A percentile compares a stretch with the other conserved stretches of the same genome.
phyloP scores from a whole-genome alignment of 2,329 filamentous ascomycete genomes.

The Fusarium sp. region DNA sequence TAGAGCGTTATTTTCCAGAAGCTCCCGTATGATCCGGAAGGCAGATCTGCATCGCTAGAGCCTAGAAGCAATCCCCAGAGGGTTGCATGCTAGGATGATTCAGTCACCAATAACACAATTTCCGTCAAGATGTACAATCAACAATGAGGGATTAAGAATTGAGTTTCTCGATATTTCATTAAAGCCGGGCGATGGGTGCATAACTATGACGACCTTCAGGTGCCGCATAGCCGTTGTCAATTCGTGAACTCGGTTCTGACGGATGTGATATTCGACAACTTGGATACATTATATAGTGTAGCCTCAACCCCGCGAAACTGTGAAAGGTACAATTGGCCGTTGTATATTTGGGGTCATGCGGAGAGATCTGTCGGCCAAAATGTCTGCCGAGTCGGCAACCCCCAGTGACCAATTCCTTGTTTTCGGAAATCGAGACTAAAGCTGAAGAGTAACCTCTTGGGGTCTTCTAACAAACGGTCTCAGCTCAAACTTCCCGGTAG shows the following conservation, averaged over 20 bases:
- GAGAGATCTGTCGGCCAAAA: background rate
- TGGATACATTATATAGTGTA: conserved; percentile 3
- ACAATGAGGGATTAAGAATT: conserved; percentile 7
- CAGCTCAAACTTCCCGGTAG: background rate
- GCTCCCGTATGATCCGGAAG: background rate
- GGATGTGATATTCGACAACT: conserved; percentile 5
- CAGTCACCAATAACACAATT: background rate
- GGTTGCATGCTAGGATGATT: background rate
- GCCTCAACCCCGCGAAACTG: background rate
- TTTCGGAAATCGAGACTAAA: background rate
- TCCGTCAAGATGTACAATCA: background rate
- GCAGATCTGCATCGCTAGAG: background rate
- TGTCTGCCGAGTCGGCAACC: background rate
- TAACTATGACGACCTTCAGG: conserved; percentile 4
- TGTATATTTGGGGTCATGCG: background rate
- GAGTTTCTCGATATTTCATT: background rate
- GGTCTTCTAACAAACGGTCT: background rate
- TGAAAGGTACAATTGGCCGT: background rate
- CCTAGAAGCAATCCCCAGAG: background rate
- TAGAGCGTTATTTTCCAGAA: background rate
- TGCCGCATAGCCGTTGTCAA: background rate
- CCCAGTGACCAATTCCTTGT: background rate
- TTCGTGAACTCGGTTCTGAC: conserved; percentile 17
- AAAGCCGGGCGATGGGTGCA: background rate
- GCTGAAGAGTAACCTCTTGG: background rate